Evolutionary conservation across 176 grass and related monocot genomes (phyloP), one percentile per base, ranked within the genome.

Genomic region (Puccinellia tenuiflora): DNA sequence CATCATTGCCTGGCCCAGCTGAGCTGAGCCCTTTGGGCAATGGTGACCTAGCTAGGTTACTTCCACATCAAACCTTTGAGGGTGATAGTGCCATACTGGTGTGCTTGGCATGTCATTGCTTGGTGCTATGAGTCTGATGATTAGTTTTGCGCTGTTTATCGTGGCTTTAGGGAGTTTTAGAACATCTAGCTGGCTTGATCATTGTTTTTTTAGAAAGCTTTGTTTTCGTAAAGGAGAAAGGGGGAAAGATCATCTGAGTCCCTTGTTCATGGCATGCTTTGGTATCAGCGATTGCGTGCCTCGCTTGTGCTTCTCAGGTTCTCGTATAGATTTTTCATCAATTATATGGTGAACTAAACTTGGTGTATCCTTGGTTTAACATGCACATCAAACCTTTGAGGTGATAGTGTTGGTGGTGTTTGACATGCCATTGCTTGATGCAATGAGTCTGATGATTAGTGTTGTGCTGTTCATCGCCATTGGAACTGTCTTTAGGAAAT

Each of bases 1-100:
- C 65, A 48, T 69, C 35, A 83, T 66, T 78, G 28, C 74, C 16
- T 51, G 57, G 77, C 74, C 65, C 25, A 15, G 43, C 30, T 35
- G 29, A 85, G 29, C 21, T 45, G 66, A 40, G 8, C 38, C n/a
- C n/a, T n/a, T n/a, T n/a, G n/a, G n/a, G n/a, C 4, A 78, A 38
- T 78, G 39, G 73, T 81, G 87, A 50, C 4, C 13, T 20, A 24
- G 54, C 13, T 20, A 24, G 54, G 35, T 56, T 60, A 72, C 35
- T 82, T 42, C 20, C 56, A 83, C 39, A 47, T 81, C 37, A 67
- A 69, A 73, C 45, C 48, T 46, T 74, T 75, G 16, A 25, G n/a
- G 61, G 2, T 73, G 20, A 22, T 65, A 39, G 71, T 80, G 8
- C n/a, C n/a, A n/a, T n/a, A n/a, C 5, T 77, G 33, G 52, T 62